phyloP scores from a whole-genome alignment of 2,329 filamentous ascomycete species.

The Paecilomyces sp. region DNA sequence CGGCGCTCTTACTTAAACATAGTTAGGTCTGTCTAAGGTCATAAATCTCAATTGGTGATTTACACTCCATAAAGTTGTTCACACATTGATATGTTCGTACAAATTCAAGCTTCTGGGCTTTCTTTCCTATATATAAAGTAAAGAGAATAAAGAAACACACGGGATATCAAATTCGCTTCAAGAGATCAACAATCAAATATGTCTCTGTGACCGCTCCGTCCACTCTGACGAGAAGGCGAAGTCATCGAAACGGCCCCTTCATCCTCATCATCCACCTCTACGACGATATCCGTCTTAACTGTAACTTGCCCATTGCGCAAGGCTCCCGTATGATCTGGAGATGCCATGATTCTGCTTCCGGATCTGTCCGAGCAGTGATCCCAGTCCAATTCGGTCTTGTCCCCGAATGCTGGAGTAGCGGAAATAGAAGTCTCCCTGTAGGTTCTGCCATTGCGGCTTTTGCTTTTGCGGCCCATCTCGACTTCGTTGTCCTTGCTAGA shows the following conservation, averaged over 20 bases:
- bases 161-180: neutral
- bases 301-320: conserved; percentile 12
- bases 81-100: too few species aligned
- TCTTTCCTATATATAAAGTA: neutral
- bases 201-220: neutral
- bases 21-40: neutral
- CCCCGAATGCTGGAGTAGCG: neutral
- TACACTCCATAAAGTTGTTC: too few species aligned
- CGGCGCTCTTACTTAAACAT: too few species aligned
- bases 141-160: neutral
- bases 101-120: too few species aligned
- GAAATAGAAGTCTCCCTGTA: neutral
- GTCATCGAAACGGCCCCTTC: neutral
- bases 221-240: neutral
- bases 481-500: conserved; percentile 11
- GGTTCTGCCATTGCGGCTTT: neutral
- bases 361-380: conserved; percentile 6
- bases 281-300: conserved; percentile 24
- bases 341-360: conserved; percentile 3
- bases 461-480: conserved; percentile 1
- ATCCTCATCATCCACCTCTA: conserved; percentile 15
- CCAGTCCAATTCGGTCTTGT: conserved; percentile 1
- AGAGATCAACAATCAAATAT: neutral
- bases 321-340: conserved; percentile 5
- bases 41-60: too few species aligned